Percentiles rank a stretch among this genome's conserved stretches.
These are phyloP conservation scores for Arthrobotrys megalospora DNA, from an alignment of 2,329 filamentous ascomycete genomes.

Conservation along the genomic window DNA sequence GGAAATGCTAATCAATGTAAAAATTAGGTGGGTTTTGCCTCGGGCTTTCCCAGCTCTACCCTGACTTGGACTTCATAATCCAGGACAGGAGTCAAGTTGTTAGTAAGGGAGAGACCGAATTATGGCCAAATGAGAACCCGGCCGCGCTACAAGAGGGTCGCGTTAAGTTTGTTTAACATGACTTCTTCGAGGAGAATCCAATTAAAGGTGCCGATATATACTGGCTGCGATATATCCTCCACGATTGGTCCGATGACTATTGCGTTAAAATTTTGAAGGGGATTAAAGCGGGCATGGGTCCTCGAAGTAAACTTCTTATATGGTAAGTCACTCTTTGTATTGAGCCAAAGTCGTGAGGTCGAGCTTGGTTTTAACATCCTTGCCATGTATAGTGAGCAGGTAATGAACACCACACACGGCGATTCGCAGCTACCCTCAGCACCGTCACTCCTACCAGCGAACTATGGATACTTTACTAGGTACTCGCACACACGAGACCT, in stretches of 20 bases:
- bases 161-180: slow-evolving; percentile 59
- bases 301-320: slow-evolving; percentile 45
- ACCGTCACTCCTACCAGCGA: slow-evolving; percentile 66
- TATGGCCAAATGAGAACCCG: slow-evolving; percentile 66
- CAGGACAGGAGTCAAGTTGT: slow-evolving; percentile 66
- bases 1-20: slow-evolving; percentile 12
- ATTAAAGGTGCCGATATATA: slow-evolving; percentile 64
- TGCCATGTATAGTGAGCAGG: slow-evolving; percentile 65
- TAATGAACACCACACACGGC: slow-evolving; percentile 67
- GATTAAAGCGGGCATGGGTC: slow-evolving; percentile 61
- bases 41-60: slow-evolving; percentile 66
- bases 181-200: slow-evolving; percentile 65
- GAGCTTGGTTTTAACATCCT: slow-evolving; percentile 55
- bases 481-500: slow-evolving; percentile 66
- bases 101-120: slow-evolving; percentile 52
- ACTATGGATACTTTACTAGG: slow-evolving; percentile 66
- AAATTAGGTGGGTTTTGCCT: slow-evolving; percentile 64
- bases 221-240: slow-evolving; percentile 63
- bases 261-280: slow-evolving; percentile 61
- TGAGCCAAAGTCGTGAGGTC: slow-evolving; percentile 58
- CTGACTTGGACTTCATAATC: slow-evolving; percentile 66
- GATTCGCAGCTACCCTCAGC: slow-evolving; percentile 64
- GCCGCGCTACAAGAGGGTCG: slow-evolving; percentile 52
- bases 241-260: slow-evolving; percentile 64
- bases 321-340: slow-evolving; percentile 57